Conservation (phyloP, 257 asterid species). For the Buddleja alternifolia region DNA sequence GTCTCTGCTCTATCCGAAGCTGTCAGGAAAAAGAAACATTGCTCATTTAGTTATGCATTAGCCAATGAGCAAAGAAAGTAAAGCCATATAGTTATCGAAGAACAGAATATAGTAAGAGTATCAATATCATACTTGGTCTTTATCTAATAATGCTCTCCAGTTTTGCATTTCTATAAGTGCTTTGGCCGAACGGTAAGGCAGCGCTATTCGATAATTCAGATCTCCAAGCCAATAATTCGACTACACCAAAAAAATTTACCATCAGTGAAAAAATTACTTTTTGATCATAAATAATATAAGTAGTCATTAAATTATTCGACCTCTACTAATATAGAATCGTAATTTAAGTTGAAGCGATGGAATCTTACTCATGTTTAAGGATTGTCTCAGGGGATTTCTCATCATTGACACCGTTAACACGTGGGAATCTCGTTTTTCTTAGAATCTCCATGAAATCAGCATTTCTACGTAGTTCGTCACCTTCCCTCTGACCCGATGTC, state of each 20-base stretch:
- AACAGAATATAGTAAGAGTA: background rate
- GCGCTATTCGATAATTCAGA: slow-evolving; percentile 64
- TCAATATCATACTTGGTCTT: slow-evolving; percentile 52
- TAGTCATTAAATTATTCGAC: too few species aligned
- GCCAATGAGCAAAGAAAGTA: background rate
- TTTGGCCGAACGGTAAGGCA: slow-evolving; percentile 62
- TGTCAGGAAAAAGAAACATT: slow-evolving; percentile 33
- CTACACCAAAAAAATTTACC: slow-evolving; percentile 31
- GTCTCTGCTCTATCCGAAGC: slow-evolving; percentile 93
- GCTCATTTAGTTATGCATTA: slow-evolving; percentile 15
- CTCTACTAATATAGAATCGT: too few species aligned
- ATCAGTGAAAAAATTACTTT: background rate
- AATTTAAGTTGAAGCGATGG: background rate
- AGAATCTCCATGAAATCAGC: slow-evolving; percentile 69
- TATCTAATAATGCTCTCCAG: slow-evolving; percentile 69
- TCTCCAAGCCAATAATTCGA: slow-evolving; percentile 79
- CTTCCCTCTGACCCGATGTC: slow-evolving; percentile 72
- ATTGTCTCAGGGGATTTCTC: slow-evolving; percentile 67
- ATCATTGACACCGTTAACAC: slow-evolving; percentile 43
- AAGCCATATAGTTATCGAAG: background rate
- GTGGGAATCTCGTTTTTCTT: slow-evolving; percentile 66
- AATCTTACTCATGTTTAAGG: slow-evolving; percentile 61
- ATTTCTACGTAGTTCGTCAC: slow-evolving; percentile 67
- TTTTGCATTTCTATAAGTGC: slow-evolving; percentile 77
- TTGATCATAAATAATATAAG: too few species aligned